These are phyloP conservation scores for Fusarium transvaalense DNA, from an alignment of 2,329 filamentous ascomycete species.

Conservation along the genomic window DNA sequence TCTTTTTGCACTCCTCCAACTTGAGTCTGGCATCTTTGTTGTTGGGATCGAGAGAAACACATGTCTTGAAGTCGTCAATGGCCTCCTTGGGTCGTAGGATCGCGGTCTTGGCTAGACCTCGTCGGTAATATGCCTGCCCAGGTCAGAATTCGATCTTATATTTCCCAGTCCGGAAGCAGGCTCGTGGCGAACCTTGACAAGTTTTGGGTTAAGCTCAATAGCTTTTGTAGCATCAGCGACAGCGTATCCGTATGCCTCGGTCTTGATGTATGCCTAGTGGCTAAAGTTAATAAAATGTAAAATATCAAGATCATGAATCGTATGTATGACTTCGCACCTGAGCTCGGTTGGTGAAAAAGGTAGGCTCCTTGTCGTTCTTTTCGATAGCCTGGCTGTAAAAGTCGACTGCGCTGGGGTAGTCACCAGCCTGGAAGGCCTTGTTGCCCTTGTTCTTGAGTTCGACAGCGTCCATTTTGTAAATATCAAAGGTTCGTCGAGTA, in stretches of 20 bases:
- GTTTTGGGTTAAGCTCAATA: conserved; percentile 86
- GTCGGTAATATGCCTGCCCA: conserved; percentile 87
- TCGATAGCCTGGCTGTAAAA: conserved; percentile 91
- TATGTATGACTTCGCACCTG: conserved; percentile 72
- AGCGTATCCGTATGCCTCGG: conserved; percentile 94
- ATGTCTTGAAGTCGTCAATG: conserved; percentile 90
- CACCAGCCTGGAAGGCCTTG: conserved; percentile 87
- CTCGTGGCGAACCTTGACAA: conserved; percentile 78
- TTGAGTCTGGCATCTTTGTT: conserved; percentile 95
- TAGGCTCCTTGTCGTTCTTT: conserved; percentile 83
- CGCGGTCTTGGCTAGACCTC: conserved; percentile 90
- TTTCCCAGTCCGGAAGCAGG: not conserved
- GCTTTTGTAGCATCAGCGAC: conserved; percentile 92
- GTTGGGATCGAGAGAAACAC: conserved; percentile 84
- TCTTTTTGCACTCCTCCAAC: conserved; percentile 92
- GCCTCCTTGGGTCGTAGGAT: conserved; percentile 91
- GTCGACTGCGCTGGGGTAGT: conserved; percentile 86
- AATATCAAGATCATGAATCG: conserved; percentile 20
- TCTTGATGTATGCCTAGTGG: conserved; percentile 87
- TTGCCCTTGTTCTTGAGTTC: conserved; percentile 95
- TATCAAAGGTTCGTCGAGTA: conserved; percentile 33
- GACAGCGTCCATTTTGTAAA: conserved; percentile 73
- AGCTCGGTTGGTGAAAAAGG: conserved; percentile 94
- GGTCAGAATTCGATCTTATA: conserved; percentile 16
- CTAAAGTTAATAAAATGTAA: conserved; percentile 46